Evolutionary conservation across 345 rosid genomes (phyloP), one percentile per base, ranked within the genome.

Genomic region (Citrus mangshanensis): DNA sequence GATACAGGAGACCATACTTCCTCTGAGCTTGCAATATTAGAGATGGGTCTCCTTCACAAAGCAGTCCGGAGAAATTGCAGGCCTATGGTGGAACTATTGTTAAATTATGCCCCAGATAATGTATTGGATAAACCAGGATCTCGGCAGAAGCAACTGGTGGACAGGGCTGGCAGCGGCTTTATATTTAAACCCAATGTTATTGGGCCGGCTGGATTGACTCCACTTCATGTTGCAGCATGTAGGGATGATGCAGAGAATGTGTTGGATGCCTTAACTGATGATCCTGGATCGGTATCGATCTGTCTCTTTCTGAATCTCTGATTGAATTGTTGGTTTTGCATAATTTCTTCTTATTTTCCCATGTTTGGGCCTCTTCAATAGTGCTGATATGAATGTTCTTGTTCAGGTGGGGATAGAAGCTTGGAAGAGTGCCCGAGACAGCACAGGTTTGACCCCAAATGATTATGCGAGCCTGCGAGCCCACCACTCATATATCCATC

Each of bases 141-240:
- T 28, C 51, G 66, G 80, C 80, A 81, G 76, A 74, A 62, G 80
- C 79, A 61, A 32, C 70, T 10, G 7, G 38, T 25, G n/a, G 83
- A 37, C 9, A 76, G 56, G 54, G 82, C 63, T 79, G 28, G n/a
- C 42, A 59, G 51, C 34, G 38, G 67, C 72, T 79, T 74, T 62
- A 19, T 87, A 28, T 92, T 92, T 68, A 85, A 80, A 58, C 92
- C 93, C 2, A 82, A 92, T 82, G 81, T 73, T 76, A 65, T 74
- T 9, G 93, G 89, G 28, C 89, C 92, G 59, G 91, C 84, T 32
- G 92, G 93, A 69, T 85, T 90, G 89, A 92, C 96, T 61, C 96
- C 96, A 81, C 93, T 92, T 79, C 96, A 92, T 76, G 66, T 90
- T 37, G 93, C 91, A 9, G 93, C 96, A 35, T 85, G 91, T 65